Evolutionary conservation across 2,329 filamentous ascomycete species (phyloP), one percentile per base, ranked within the genome.

Genomic region (Trichoderma lentiforme): DNA sequence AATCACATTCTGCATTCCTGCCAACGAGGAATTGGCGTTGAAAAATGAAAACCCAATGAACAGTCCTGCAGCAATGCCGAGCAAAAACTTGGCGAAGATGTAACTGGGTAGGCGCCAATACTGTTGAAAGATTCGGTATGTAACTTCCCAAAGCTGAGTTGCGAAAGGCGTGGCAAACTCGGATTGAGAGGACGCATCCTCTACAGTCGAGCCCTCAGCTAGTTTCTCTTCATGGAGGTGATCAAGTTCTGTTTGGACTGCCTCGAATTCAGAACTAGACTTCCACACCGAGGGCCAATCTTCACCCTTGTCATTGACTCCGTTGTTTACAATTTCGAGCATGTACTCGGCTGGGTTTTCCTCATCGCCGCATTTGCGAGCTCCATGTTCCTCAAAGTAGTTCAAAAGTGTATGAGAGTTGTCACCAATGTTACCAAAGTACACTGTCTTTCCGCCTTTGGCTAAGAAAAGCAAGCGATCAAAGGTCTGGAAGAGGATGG

Each of bases 61-160:
- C 2, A 95, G 83, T 7, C 87, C 84, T 28, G 89, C 85, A 71
- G 89, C 84, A 66, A 87, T 74, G 2, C 83, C 90, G 21, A 95
- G 86, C 1, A 86, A 79, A 2, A 88, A 79, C 82, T 95, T 95
- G 71, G 92, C 88, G 80, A 93, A 92, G 77, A 96, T 90, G 81
- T 96, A 96, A 12, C 85, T 85, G 0, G 93, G 93, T 71, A 90
- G 93, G 60, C 93, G 88, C 92, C 93, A 95, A 84, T 95, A 95
- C 78, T 96, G 93, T 77, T 93, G 88, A 81, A 94, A 94, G 6
- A 94, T 89, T 71, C 93, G 90, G 9, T 85, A 76, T 2, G 88
- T 89, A 56, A 93, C 92, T 72, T 90, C 85, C 57, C 80, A 81
- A 1, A 95, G 81, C 78, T 97, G 94, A 0, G 83, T 77, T 0